These are phyloP conservation scores for Przewalskia tangutica DNA, from an alignment of 257 asterid species.

Conservation along the genomic window DNA sequence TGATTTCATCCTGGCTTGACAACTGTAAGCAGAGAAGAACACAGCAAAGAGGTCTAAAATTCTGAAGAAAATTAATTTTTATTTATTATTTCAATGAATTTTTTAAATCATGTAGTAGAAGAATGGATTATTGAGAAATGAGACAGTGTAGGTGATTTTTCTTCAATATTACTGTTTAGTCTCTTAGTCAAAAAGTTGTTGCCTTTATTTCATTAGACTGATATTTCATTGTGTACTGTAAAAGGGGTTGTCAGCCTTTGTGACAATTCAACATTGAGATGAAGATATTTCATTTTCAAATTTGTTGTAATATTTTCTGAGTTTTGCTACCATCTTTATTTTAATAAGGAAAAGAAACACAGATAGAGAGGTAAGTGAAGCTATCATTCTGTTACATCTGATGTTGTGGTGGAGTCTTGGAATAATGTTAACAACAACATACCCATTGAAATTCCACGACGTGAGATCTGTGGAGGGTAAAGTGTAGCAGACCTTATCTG, in stretches of 20 bases:
- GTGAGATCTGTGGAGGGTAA: too few species aligned
- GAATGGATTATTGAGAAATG: conserved; percentile 23
- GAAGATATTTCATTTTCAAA: neutral
- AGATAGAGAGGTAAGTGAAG: neutral
- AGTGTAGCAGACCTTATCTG: too few species aligned
- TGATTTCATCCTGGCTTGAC: conserved; percentile 22
- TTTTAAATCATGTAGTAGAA: conserved; percentile 31
- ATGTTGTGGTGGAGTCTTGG: neutral
- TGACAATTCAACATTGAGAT: neutral
- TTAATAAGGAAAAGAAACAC: neutral
- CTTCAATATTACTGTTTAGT: conserved; percentile 25
- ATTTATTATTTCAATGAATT: conserved; percentile 13
- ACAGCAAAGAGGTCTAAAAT: conserved; percentile 15
- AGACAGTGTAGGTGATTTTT: conserved; percentile 21
- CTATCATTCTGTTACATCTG: neutral
- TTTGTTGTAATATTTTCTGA: neutral
- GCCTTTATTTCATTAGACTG: too few species aligned
- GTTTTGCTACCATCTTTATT: neutral
- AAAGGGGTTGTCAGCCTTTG: too few species aligned
- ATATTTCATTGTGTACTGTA: too few species aligned
- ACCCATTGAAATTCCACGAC: too few species aligned
- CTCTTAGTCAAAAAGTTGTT: neutral
- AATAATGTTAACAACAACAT: too few species aligned
- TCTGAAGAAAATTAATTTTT: conserved; percentile 23
- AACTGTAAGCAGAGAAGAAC: conserved; percentile 16